Conservation (phyloP, 2,329 filamentous ascomycete species). For the Dactylella cylindrospora region DNA sequence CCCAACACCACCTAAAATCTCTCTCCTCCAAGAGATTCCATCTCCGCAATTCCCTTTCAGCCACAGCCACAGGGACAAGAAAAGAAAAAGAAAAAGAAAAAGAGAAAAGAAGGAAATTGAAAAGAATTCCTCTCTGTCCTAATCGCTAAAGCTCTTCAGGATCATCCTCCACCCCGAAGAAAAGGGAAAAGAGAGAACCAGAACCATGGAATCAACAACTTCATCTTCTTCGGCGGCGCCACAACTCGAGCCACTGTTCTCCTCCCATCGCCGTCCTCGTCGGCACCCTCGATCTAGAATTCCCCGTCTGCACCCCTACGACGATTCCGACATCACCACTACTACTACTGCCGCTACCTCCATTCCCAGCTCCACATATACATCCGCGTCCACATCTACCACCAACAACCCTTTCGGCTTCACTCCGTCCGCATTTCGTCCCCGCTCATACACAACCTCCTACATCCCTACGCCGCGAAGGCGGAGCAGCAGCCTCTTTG, state of each 20-base stretch:
- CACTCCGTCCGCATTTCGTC: not conserved
- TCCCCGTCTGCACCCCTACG: too few relatives aligned
- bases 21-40: not conserved
- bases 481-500: slow-evolving; percentile 10
- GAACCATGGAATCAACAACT: slow-evolving; percentile 23
- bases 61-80: not conserved
- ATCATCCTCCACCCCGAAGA: too few relatives aligned
- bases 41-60: not conserved
- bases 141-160: too few relatives aligned
- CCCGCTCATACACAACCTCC: not conserved
- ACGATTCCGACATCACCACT: slow-evolving; percentile 1
- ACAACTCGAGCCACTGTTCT: slow-evolving; percentile 18
- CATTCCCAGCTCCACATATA: slow-evolving; percentile 11
- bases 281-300: too few relatives aligned
- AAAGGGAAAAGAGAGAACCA: too few relatives aligned
- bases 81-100: too few relatives aligned
- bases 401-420: not conserved
- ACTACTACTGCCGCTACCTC: slow-evolving; percentile 1
- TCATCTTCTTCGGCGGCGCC: not conserved
- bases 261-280: slow-evolving; percentile 17
- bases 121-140: too few relatives aligned
- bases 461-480: slow-evolving; percentile 18
- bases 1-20: not conserved
- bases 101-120: too few relatives aligned
- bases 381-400: slow-evolving; percentile 3